phyloP scores from a whole-genome alignment of 2,329 filamentous ascomycete species.

The Ascocoryne sarcoides region DNA sequence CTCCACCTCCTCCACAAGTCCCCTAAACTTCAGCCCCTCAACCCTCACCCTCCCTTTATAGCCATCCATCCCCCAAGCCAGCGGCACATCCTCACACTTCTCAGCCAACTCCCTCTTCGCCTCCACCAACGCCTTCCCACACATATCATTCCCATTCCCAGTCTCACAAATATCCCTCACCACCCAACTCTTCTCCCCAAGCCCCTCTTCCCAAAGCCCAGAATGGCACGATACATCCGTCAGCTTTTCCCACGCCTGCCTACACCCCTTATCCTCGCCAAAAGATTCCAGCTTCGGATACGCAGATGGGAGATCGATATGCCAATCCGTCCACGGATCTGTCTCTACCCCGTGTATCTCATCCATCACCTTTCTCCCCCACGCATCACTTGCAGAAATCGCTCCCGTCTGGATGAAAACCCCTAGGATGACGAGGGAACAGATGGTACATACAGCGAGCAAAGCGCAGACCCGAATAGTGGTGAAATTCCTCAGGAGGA shows the following conservation, averaged over 20 bases:
- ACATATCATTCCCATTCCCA: neutral
- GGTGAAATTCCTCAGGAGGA: neutral
- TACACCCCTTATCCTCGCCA: neutral
- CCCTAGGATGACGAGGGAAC: neutral
- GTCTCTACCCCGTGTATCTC: neutral
- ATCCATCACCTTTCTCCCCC: neutral
- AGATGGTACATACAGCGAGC: neutral
- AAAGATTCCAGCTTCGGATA: neutral
- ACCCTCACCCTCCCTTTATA: neutral
- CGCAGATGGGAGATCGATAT: neutral
- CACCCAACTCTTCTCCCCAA: neutral
- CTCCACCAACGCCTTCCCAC: neutral
- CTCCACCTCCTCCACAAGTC: neutral
- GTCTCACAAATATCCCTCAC: neutral
- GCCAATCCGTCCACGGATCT: neutral
- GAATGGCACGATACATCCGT: neutral
- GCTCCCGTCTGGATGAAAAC: neutral
- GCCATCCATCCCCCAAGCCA: neutral
- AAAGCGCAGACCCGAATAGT: neutral
- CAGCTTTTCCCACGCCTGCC: neutral
- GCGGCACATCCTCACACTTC: no score
- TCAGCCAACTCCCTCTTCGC: neutral
- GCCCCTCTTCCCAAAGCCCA: neutral
- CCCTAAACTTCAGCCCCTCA: neutral
- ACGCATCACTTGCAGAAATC: neutral